Evolutionary conservation across 2,329 filamentous ascomycete species (phyloP).

Genomic region (Paradendryphiella salina): DNA sequence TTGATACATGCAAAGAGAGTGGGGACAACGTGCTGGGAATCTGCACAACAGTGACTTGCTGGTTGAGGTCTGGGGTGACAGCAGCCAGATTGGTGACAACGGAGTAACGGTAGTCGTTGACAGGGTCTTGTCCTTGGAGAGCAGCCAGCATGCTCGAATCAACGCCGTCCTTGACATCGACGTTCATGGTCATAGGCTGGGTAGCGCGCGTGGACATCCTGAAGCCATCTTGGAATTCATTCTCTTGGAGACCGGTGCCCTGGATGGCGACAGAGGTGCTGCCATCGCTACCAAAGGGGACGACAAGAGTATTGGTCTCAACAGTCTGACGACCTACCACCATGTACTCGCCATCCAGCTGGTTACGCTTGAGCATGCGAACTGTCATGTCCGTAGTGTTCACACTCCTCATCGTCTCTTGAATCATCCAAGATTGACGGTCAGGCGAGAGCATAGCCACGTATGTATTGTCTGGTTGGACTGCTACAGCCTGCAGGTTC

Average conservation of each 20-base stretch:
- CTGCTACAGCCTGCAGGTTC: conserved; percentile 32
- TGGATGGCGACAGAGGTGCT: conserved; percentile 36
- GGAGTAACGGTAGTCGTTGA: conserved; percentile 46
- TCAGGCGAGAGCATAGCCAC: conserved; percentile 46
- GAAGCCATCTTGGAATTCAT: conserved; percentile 47
- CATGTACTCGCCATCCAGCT: conserved; percentile 46
- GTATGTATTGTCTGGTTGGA: conserved; percentile 44
- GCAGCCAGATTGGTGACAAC: conserved; percentile 41
- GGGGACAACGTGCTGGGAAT: conserved; percentile 39
- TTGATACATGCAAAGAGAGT: background rate
- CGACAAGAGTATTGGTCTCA: conserved; percentile 42
- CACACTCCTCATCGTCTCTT: conserved; percentile 43
- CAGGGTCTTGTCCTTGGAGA: conserved; percentile 33
- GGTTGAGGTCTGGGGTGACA: conserved; percentile 41
- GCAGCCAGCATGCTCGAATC: conserved; percentile 40
- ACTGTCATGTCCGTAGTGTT: conserved; percentile 46
- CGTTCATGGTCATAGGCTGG: conserved; percentile 44
- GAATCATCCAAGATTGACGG: conserved; percentile 46
- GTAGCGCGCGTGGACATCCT: conserved; percentile 43
- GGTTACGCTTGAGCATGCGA: conserved; percentile 42
- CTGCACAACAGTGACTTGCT: conserved; percentile 44
- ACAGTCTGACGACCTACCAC: conserved; percentile 45
- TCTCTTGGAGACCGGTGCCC: conserved; percentile 45
- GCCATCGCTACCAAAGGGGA: conserved; percentile 36
- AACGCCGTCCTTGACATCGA: conserved; percentile 43